Percentiles rank a stretch among this genome's conserved stretches.
These are phyloP conservation scores for Malassezia arunalokei DNA, from an alignment of 1,284 basidiomycete species.

Conservation along the genomic window DNA sequence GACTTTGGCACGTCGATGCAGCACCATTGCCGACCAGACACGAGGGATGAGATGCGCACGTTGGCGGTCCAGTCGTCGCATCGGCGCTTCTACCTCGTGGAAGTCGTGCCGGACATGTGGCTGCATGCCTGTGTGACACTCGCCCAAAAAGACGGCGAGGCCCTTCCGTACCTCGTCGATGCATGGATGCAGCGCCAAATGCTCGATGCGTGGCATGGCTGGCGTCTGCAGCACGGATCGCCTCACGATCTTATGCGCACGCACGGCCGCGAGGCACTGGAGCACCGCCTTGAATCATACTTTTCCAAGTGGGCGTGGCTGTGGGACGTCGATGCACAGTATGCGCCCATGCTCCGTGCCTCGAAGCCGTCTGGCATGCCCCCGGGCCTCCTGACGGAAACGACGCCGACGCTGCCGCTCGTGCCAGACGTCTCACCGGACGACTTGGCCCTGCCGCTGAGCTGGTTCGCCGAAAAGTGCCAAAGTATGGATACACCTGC, in stretches of 20 bases:
- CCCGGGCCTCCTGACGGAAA: conserved; percentile 5
- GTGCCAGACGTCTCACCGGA: background rate
- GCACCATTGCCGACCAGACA: background rate
- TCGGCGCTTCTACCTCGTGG: conserved; percentile 5
- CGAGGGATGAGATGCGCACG: background rate
- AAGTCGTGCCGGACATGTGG: conserved; percentile 13
- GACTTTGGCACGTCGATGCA: conserved; percentile 8
- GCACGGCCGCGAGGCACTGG: background rate
- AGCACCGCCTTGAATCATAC: conserved; percentile 3
- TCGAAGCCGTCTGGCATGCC: background rate
- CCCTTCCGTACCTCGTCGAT: conserved; percentile 2
- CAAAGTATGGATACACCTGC: background rate
- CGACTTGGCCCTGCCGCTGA: background rate
- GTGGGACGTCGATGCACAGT: conserved; percentile 15
- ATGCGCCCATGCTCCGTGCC: conserved; percentile 4
- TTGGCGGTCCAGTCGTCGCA: background rate
- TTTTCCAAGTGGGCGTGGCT: conserved; percentile 15
- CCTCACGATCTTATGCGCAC: background rate
- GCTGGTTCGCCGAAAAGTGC: background rate
- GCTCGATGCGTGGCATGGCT: conserved; percentile 13
- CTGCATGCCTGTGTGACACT: conserved; percentile 1
- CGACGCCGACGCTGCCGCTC: background rate
- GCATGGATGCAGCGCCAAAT: conserved; percentile 12
- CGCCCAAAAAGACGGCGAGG: background rate
- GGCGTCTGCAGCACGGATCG: conserved; percentile 8